phyloP scores from a whole-genome alignment of 306 rosid genomes.

The Nissolia schottii region DNA sequence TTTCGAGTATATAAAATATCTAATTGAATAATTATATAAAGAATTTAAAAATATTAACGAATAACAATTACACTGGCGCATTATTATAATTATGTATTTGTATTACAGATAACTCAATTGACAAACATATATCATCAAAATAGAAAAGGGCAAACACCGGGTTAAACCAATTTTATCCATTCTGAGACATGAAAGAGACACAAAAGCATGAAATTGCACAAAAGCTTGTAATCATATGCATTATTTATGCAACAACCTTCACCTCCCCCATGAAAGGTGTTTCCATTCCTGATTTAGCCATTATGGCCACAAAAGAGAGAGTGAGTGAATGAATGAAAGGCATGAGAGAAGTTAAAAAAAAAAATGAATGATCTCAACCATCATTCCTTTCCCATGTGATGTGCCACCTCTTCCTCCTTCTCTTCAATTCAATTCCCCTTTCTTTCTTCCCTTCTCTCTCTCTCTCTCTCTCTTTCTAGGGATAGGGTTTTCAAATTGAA shows the following conservation, averaged over 20 bases:
- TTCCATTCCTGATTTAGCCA: conserved; percentile 30
- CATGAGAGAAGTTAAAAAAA: not conserved
- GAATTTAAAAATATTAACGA: too few species aligned
- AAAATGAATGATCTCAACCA: conserved; percentile 23
- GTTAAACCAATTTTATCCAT: not conserved
- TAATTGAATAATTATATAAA: too few species aligned
- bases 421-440: conserved; percentile 26
- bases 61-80: too few species aligned
- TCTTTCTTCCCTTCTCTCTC: conserved; percentile 22
- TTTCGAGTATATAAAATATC: too few species aligned
- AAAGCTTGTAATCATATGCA: conserved; percentile 31
- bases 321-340: not conserved
- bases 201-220: conserved; percentile 30
- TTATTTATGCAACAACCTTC: conserved; percentile 25
- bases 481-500: conserved; percentile 69
- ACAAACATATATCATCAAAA: not conserved
- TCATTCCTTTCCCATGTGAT: conserved; percentile 43
- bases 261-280: conserved; percentile 21
- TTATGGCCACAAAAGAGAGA: conserved; percentile 24
- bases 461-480: not conserved
- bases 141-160: not conserved
- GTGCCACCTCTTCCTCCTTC: conserved; percentile 25
- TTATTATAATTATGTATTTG: too few species aligned
- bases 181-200: not conserved
- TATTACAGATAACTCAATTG: too few species aligned